Percentiles rank a stretch among this genome's conserved stretches.
Conservation (phyloP, 176 grass and related monocot species). For the Oryza rufipogon region DNA sequence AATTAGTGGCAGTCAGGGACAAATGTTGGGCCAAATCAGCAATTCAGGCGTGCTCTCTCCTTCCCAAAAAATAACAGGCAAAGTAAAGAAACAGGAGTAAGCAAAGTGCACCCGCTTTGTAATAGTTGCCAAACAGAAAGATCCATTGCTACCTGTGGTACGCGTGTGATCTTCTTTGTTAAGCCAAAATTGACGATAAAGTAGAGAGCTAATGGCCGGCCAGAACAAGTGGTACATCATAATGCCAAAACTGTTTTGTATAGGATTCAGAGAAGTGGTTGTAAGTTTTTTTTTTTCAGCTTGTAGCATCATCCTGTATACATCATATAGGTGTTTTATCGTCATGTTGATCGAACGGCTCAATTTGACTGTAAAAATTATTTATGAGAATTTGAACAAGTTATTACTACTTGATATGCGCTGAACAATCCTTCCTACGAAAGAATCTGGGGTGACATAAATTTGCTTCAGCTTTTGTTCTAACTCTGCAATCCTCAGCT, state of each 20-base stretch:
- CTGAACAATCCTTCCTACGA: neutral
- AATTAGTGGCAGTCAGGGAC: neutral
- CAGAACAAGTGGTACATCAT: slow-evolving; percentile 4
- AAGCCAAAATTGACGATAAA: slow-evolving; percentile 7
- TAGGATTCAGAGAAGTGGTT: slow-evolving; percentile 8
- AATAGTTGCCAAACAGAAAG: slow-evolving; percentile 21
- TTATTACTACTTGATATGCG: neutral
- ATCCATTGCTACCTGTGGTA: slow-evolving; percentile 18
- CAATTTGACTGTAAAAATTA: neutral
- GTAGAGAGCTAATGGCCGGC: slow-evolving; percentile 22
- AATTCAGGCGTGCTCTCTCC: neutral
- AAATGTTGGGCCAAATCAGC: slow-evolving; percentile 44
- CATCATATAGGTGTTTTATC: neutral
- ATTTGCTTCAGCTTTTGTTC: slow-evolving; percentile 20
- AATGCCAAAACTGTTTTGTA: slow-evolving; percentile 2
- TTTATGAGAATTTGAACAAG: neutral
- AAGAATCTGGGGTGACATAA: neutral
- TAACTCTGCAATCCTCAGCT: neutral
- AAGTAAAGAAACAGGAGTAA: neutral
- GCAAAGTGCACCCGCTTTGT: slow-evolving; percentile 27
- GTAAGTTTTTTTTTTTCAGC: neutral
- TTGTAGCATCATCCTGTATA: neutral
- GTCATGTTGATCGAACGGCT: neutral
- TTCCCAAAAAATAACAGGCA: neutral
- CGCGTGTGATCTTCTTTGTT: slow-evolving; percentile 6